Evolutionary conservation across 2,329 filamentous ascomycete species (phyloP), one percentile per base, ranked within the genome.

Genomic region (Diaporthe sp.): DNA sequence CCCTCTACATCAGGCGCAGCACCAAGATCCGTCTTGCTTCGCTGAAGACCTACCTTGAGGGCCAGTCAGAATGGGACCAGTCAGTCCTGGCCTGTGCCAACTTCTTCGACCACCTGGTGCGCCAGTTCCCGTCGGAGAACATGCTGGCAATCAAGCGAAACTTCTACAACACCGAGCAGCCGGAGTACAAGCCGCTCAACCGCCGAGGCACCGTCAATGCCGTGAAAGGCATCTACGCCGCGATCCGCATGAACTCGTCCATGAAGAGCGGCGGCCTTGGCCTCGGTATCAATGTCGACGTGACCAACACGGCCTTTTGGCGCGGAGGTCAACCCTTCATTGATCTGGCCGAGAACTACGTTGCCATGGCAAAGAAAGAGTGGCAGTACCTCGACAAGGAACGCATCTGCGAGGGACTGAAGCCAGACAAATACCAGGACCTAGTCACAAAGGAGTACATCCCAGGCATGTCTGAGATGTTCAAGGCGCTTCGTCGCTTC

Each of bases 221-320:
- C 0, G 92, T 95, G 86, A 98, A 98, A 82, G 97, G 97, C 42
- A 93, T 95, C 6, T 98, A 98, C 80, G 92, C 95, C 13, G 95
- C 96, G 0, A 92, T 98, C 71, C 92, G 95, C 57, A 89, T 96
- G 31, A 93, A 93, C n/a, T 77, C 89, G 81, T 83, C 80, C 76
- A 85, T 82, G 80, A 83, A 79, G 76, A 79, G 77, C 74, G 84
- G 86, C 1, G 88, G 90, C 44, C 89, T 90, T 37, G 91, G 91
- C 12, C 88, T 98, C 8, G 91, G 94, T 0, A 86, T 99, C 82
- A 98, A 98, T 79, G 92, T 98, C 15, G 96, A 99, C 80, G 94
- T 98, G 42, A 93, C 96, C 74, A 98, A 98, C 81, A 94, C 95
- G 0, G 94, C 94, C 17, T 99, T 99, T 85, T 98, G 94, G 93